Base-by-base conservation (phyloP, 177 flowering plant species). In the Vitis hybrid region DNA sequence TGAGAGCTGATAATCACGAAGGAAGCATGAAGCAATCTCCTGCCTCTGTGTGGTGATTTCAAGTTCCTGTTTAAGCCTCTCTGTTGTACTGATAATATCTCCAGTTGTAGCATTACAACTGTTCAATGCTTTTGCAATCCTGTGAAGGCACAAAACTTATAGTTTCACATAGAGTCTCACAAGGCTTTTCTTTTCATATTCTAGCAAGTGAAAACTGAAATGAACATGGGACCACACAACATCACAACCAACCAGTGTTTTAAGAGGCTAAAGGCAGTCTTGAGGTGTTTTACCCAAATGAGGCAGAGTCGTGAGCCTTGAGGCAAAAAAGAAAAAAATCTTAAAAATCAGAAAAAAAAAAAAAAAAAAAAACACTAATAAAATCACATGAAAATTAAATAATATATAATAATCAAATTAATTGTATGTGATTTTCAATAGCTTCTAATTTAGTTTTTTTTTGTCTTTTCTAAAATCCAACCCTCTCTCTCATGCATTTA, bases 1-100 rank as follows among this genome's bases (percentile, higher is more conserved):
- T 35, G 98, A 93, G 57, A 95, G 93, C 79, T 95, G 99, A 78
- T 93, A 93, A 72, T 95, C 99, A 66, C 94, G 88, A 64, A 95
- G 97, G 79, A 95, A 95, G 83, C 89, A 89, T 1, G 91, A 86
- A 13, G 82, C 97, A 48, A 95, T 93, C 80, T 91, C 94, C 77
- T 93, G 97, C 69, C 98, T 81, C 72, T 91, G 97, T 12, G 91
- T 86, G 60, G 93, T 90, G 59, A 82, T 70, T 74, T 93, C 97
- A 74, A 93, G 97, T 59, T 95, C 98, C 64, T 88, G 94, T 69
- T 90, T 91, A 8, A 95, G 92, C 83, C 98, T 87, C 81, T 93
- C 99, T 0, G 98, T 95, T 52, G 98, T 91, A 67, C 79, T 87
- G 70, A 93, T 89, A 67, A 93, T 90, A 75, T 95, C 98, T 7